Evolutionary conservation across 2,329 filamentous ascomycete species (phyloP), one percentile per base, ranked within the genome.

Genomic region (Pseudocercospora fuligena): DNA sequence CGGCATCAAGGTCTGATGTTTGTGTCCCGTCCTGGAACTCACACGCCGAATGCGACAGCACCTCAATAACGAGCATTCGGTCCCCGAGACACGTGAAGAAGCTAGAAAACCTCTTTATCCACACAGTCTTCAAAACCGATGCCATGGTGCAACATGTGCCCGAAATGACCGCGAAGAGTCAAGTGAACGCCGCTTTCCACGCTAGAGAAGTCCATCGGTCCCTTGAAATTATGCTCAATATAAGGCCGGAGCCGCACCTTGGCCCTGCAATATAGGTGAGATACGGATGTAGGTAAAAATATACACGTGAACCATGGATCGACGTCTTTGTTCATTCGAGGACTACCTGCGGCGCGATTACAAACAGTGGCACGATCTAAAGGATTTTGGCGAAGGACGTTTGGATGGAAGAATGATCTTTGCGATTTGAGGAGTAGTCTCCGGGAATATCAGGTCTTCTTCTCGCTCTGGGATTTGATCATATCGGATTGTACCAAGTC

Each of bases 141-240:
- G 19, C 21, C 19, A 9, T 33, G 27, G 23, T 31, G 27, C 21
- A 25, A 56, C 47, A 25, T 51, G 47, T 56, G 51, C 16, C 51
- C 51, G 51, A 56, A 56, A 56, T 31, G 51, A 56, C 12, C 27
- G 27, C 51, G 51, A 54, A 29, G 21, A 54, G 21, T 27, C 58
- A 11, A 36, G 23, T 16, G 40, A 60, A 51, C 59, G 59, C 59
- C 40, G 40, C 36, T 61, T 25, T 49, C 46, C 19, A 51, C 43
- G 59, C 43, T 51, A 51, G 43, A 49, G 33, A 46, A 46, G 25
- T 23, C 19, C 46, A 21, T 21, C 46, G n/a, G 14, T 25, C 51
- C 51, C 51, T 36, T 56, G 51, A 56, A 56, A 56, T 56, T 56
- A 56, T 54, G 49, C 49, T 54, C 49, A 54, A 25, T 29, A 54